Percentiles rank a stretch among this genome's conserved stretches.
Evolutionary conservation across 805 yeast species (phyloP).

Genomic region (Zygoascus tannicola): DNA sequence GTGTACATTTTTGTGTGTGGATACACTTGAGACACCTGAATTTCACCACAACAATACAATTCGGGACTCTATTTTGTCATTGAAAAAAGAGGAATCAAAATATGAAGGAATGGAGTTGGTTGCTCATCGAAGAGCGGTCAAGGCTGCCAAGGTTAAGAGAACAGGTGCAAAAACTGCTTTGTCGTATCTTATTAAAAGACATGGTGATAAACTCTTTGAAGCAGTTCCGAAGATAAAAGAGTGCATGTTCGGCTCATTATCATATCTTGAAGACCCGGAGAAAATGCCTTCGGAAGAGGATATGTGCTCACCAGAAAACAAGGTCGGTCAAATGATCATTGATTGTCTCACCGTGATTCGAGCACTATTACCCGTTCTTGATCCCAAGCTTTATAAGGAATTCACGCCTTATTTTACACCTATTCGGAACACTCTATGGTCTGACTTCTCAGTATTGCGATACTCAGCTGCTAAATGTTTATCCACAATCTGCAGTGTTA

Average conservation of each 20-base stretch:
- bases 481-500: constrained; percentile 62
- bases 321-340: constrained; percentile 66
- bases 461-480: constrained; percentile 86
- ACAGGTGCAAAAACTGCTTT: constrained; percentile 74
- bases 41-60: constrained; percentile 55
- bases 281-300: constrained; percentile 22
- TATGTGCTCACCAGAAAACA: constrained; percentile 27
- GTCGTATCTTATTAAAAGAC: constrained; percentile 45
- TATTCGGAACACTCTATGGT: constrained; percentile 46
- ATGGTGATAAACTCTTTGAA: constrained; percentile 45
- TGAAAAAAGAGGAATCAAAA: constrained; percentile 67
- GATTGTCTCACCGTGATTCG: constrained; percentile 80
- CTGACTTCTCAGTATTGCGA: constrained; percentile 72
- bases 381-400: constrained; percentile 35
- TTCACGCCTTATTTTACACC: constrained; percentile 49
- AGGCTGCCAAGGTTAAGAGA: constrained; percentile 70
- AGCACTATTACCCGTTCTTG: constrained; percentile 59
- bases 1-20: constrained; percentile 90
- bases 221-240: constrained; percentile 58
- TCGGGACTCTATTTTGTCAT: constrained; percentile 54
- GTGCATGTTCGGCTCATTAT: constrained; percentile 58
- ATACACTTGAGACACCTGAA: constrained; percentile 92
- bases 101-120: constrained; percentile 53
- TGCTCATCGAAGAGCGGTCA: constrained; percentile 51
- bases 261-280: constrained; percentile 27